Percentiles rank a stretch among this genome's conserved stretches.
phyloP scores from a whole-genome alignment of 768 basidiomycete species.

The Rhodotorula diobovata region DNA sequence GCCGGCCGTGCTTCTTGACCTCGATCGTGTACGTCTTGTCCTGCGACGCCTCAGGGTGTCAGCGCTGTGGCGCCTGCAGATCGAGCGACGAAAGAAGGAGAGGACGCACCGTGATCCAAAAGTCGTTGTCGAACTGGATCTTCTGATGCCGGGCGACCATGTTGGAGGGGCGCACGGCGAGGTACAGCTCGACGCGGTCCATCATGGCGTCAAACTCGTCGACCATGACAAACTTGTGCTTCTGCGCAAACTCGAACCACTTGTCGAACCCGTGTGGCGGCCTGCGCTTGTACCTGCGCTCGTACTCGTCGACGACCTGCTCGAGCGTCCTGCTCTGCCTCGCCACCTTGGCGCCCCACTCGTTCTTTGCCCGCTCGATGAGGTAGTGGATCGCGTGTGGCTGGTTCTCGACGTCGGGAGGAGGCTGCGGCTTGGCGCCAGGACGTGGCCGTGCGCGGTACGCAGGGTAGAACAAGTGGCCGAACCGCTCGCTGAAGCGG shows the following conservation, averaged over 20 bases:
- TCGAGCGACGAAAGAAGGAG: neutral
- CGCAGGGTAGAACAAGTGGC: constrained; percentile 22
- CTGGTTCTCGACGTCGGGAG: constrained; percentile 10
- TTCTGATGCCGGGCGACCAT: constrained; percentile 39
- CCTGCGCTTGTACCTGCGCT: constrained; percentile 62
- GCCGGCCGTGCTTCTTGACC: constrained; percentile 5
- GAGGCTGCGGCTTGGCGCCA: neutral
- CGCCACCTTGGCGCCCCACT: constrained; percentile 56
- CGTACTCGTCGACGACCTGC: constrained; percentile 77
- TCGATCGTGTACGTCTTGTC: constrained; percentile 38
- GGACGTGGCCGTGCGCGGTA: neutral
- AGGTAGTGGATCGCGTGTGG: constrained; percentile 54
- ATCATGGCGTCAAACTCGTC: constrained; percentile 67
- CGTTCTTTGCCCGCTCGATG: constrained; percentile 47
- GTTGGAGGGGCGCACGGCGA: constrained; percentile 49
- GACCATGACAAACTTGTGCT: constrained; percentile 50
- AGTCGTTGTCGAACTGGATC: constrained; percentile 26
- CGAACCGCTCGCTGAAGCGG: neutral
- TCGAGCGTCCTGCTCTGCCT: constrained; percentile 73
- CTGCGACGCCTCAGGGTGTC: neutral
- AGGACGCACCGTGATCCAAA: constrained; percentile 25
- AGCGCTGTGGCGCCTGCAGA: too few species aligned
- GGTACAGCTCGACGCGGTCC: constrained; percentile 52
- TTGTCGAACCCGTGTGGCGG: constrained; percentile 85
- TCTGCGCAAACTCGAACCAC: constrained; percentile 72